Evolutionary conservation across 75 land plant species (phyloP), one percentile per base, ranked within the genome.

Genomic region (Pseudotsuga menziesii): DNA sequence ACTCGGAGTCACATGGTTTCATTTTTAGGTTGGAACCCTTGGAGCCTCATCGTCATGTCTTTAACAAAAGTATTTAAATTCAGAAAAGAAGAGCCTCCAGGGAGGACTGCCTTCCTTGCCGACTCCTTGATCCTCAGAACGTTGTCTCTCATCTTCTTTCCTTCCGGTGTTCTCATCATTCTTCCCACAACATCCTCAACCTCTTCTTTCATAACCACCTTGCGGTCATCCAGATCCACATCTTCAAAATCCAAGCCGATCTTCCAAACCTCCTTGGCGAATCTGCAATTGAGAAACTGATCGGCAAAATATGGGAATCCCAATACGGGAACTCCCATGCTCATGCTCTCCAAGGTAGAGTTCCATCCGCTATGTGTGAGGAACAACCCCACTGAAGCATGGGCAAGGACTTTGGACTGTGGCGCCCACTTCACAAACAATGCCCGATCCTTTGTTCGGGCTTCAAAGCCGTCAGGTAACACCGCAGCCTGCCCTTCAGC

Each of bases 301-400:
- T 82, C 83, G 9, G 64, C 75, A 58, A 70, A 78, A 11, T 25
- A 22, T n/a, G 83, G 83, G 81, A 74, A 78, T 17, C 83, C 83
- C 4, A 82, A n/a, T 80, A 73, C 78, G 16, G 83, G 83, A 66
- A 82, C 83, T 0, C 83, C 83, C 14, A 73, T 61, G 26, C 75
- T 41, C 35, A 82, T 82, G 76, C 80, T 82, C 52, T 82, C 83
- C 2, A 54, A 15, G 41, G 77, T 78, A 26, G 84, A 82, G 54
- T 85, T 85, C 83, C 83, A 85, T 13, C 86, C 86, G 56, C 79
- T 78, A 57, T 85, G 86, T 1, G 86, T 81, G 14, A 85, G 75
- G 39, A 85, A 85, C 5, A 66, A 80, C 2, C 76, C 75, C 17
- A 78, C 72, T 2, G 86, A 73, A 4, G 74, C 73, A 44, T 85